Evolutionary conservation across 495 filamentous ascomycete species (phyloP).

Genomic region (Tuber umbilicatum): DNA sequence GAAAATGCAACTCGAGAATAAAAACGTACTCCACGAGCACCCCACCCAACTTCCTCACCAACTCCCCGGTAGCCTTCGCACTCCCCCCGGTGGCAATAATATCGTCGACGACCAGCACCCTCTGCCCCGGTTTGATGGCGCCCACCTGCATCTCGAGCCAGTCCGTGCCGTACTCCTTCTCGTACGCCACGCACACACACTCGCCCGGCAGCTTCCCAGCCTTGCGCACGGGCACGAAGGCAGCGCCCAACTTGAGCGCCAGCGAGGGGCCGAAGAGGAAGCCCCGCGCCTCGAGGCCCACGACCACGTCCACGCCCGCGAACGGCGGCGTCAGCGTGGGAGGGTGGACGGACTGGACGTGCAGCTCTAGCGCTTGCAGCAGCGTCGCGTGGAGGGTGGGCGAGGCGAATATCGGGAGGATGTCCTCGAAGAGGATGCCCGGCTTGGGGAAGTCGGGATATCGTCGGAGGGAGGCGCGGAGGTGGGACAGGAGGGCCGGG

Average conservation of each 20-base stretch:
- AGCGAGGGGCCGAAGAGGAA: constrained; percentile 92
- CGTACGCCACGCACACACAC: constrained; percentile 69
- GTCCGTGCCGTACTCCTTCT: constrained; percentile 97
- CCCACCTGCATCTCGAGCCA: constrained; percentile 92
- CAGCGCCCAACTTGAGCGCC: constrained; percentile 75
- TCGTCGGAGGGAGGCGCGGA: constrained; percentile 58
- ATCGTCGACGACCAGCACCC: constrained; percentile 89
- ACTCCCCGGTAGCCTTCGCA: constrained; percentile 74
- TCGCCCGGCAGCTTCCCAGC: constrained; percentile 91
- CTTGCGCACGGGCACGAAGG: constrained; percentile 93
- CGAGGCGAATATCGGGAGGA: constrained; percentile 89
- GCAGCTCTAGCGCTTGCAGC: constrained; percentile 78
- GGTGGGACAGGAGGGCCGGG: constrained; percentile 33
- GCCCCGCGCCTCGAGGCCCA: constrained; percentile 88
- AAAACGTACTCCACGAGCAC: constrained; percentile 81
- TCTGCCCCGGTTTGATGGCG: constrained; percentile 77
- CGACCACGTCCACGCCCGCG: constrained; percentile 74
- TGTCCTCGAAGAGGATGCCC: constrained; percentile 96
- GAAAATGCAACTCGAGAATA: constrained; percentile 90
- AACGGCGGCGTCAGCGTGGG: constrained; percentile 46
- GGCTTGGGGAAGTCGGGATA: constrained; percentile 91
- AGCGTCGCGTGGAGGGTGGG: constrained; percentile 67
- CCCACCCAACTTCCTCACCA: constrained; percentile 82
- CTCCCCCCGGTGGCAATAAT: constrained; percentile 98
- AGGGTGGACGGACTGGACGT: constrained; percentile 54